Percentiles rank a stretch among this genome's conserved stretches.
Conservation (phyloP, 2,329 filamentous ascomycete species). For the Neoscytalidium dimidiatum region DNA sequence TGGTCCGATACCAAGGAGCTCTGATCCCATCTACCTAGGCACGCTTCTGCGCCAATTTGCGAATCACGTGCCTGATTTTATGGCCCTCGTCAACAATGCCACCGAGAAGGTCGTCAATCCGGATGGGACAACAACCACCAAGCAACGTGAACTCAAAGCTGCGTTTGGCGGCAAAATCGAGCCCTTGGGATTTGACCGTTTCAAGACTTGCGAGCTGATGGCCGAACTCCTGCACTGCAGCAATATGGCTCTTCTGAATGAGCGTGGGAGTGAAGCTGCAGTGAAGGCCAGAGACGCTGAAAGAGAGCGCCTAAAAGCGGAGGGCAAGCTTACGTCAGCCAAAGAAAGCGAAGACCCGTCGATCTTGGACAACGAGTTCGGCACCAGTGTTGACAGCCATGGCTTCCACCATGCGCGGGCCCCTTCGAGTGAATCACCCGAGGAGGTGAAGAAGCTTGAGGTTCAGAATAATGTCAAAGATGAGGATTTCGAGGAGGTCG, state of each 20-base stretch:
- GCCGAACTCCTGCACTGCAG: constrained; percentile 96
- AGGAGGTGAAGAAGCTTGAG: constrained; percentile 70
- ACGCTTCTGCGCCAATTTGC: constrained; percentile 88
- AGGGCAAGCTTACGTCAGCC: constrained; percentile 69
- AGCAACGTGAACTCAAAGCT: constrained; percentile 74
- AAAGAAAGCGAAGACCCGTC: constrained; percentile 56
- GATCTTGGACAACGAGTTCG: constrained; percentile 52
- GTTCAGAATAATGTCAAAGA: constrained; percentile 82
- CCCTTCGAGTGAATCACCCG: constrained; percentile 55
- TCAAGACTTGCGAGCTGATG: constrained; percentile 99
- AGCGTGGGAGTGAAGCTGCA: constrained; percentile 83
- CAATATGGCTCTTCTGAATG: constrained; percentile 96
- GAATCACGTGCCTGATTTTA: constrained; percentile 88
- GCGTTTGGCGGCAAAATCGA: constrained; percentile 92
- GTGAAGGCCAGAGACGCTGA: constrained; percentile 79
- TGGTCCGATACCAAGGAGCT: constrained; percentile 76
- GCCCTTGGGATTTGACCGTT: constrained; percentile 92
- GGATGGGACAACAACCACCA: constrained; percentile 61
- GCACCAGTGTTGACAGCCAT: constrained; percentile 54
- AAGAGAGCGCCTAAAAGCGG: constrained; percentile 73
- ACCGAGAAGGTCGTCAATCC: constrained; percentile 59
- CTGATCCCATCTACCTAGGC: constrained; percentile 94
- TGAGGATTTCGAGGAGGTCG: constrained; percentile 92
- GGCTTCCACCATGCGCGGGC: constrained; percentile 53
- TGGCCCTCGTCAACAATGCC: constrained; percentile 81